Evolutionary conservation across 306 rosid genomes (phyloP), one percentile per base, ranked within the genome.

Genomic region (Urtica urens): DNA sequence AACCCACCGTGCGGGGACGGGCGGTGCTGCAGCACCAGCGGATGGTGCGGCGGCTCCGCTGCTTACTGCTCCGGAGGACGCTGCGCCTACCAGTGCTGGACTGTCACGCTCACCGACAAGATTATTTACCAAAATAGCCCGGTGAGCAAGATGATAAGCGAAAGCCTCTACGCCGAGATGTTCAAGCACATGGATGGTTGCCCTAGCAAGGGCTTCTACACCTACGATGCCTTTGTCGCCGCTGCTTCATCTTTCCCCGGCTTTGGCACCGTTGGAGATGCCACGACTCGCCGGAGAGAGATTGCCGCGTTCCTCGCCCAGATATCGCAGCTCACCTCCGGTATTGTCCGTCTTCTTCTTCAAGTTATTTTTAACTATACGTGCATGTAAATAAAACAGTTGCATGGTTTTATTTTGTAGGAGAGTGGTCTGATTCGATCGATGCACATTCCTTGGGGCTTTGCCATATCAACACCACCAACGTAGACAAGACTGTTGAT

Each of bases 381-480:
- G 6, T 5, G 35, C 35, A 30, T 30, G 11, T 11, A 30, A 30
- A 5, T 5, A 30, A 5, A 30, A 11, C 35, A 11, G 6, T 30
- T 30, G 6, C 11, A 30, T 30, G 35, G 35, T 30, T 6, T 30
- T 5, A 30, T 5, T 6, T 23, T 49, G 14, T 3, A 65, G 77
- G 81, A 1, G 78, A 78, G 16, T 69, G 84, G 84, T 0, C 68
- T 28, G 53, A 1, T 25, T 82, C 86, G 11, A 11, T 30, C 0
- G 93, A 78, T 0, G 80, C 80, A 0, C 72, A 82, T 30, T 72
- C 93, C 0, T 82, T 83, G 93, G 93, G 93, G 2, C 78, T 78
- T 50, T 82, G 83, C 66, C 76, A 53, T 24, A 2, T 66, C 67
- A 73, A 25, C 64, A 69, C 29, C 10, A 40, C 10, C 35, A 30